Conservation (phyloP, 1,139 yeast species). For the Yamadazyma diddensiae region DNA sequence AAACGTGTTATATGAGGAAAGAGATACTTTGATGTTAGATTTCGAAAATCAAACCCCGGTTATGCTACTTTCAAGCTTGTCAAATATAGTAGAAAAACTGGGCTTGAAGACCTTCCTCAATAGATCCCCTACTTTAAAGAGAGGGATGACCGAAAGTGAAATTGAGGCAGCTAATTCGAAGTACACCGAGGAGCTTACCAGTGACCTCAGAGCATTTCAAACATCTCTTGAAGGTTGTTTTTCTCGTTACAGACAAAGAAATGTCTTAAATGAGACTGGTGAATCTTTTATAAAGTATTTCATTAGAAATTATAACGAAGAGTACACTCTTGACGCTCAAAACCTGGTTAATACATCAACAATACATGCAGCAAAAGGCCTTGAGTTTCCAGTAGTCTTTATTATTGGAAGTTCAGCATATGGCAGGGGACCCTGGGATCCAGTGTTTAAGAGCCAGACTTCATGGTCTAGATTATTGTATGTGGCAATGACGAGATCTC, state of each 20-base stretch:
- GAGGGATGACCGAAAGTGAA: slow-evolving; percentile 2
- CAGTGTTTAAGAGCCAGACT: slow-evolving; percentile 6
- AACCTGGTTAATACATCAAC: slow-evolving; percentile 53
- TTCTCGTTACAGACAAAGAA: slow-evolving; percentile 14
- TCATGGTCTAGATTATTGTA: slow-evolving; percentile 42
- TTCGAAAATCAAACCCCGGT: slow-evolving; percentile 16
- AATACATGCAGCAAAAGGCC: slow-evolving; percentile 68
- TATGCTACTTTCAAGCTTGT: slow-evolving; percentile 19
- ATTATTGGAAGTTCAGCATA: slow-evolving; percentile 34
- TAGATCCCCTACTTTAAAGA: slow-evolving; percentile 8
- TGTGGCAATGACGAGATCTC: slow-evolving; percentile 67
- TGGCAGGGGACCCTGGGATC: slow-evolving; percentile 17
- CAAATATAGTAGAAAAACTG: slow-evolving; percentile 19
- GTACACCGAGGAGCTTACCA: slow-evolving; percentile 14
- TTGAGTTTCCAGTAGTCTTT: slow-evolving; percentile 70
- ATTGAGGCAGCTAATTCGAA: slow-evolving; percentile 7
- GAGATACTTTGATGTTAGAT: slow-evolving; percentile 11
- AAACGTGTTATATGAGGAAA: slow-evolving; percentile 12
- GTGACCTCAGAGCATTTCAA: slow-evolving; percentile 25
- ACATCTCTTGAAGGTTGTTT: slow-evolving; percentile 23
- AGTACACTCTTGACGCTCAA: slow-evolving; percentile 26
- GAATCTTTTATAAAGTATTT: slow-evolving; percentile 34
- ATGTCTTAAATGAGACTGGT: slow-evolving; percentile 8
- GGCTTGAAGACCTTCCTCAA: slow-evolving; percentile 23
- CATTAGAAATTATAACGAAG: slow-evolving; percentile 47